Evolutionary conservation across 331 rosid genomes (phyloP).

Genomic region (Quercus lobata): DNA sequence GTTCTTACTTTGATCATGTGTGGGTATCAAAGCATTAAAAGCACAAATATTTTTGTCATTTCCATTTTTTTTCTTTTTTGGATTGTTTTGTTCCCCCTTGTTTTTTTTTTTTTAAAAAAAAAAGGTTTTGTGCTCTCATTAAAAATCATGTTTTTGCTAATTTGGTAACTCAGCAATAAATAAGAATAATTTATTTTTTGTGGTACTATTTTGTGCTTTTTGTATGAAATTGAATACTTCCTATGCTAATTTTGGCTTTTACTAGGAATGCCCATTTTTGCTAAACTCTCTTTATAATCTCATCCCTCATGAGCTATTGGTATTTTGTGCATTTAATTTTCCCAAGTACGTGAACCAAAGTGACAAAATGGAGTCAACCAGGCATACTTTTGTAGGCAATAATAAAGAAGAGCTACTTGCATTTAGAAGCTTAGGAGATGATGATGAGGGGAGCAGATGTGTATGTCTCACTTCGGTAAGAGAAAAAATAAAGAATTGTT

Average conservation of each 20-base stretch:
- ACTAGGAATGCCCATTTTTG: not conserved
- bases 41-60: no score
- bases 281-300: not conserved
- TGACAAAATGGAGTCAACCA: conserved; percentile 1
- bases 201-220: not conserved
- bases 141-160: not conserved
- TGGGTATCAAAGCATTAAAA: no score
- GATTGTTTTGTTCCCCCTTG: no score
- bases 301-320: not conserved
- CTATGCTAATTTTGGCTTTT: not conserved
- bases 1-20: no score
- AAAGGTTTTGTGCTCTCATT: no score
- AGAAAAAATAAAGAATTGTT: not conserved
- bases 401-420: conserved; percentile 15
- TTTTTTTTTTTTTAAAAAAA: no score
- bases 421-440: conserved; percentile 4
- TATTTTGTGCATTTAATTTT: not conserved
- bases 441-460: not conserved
- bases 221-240: not conserved
- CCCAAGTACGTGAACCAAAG: not conserved
- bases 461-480: not conserved
- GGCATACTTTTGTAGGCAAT: not conserved
- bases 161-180: not conserved
- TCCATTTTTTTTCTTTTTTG: no score
- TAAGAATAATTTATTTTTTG: not conserved